A percentile compares a stretch with the other conserved stretches of the same genome.
These are phyloP conservation scores for Phytopythium ostracodes DNA, from an alignment of 352 stramenopile species.

Conservation along the genomic window DNA sequence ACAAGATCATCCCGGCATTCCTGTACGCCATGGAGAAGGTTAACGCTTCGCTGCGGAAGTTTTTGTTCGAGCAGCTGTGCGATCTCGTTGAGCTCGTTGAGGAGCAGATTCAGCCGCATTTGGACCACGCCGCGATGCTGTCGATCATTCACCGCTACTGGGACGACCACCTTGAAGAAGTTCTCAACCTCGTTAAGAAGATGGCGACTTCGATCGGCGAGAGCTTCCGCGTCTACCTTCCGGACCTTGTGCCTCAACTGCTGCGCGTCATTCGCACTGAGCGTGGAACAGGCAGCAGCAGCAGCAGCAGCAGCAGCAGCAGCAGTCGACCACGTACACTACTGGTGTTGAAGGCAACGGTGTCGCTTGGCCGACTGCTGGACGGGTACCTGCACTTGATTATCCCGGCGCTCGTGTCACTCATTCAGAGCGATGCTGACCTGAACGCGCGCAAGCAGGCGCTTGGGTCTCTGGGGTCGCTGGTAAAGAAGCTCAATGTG, in stretches of 20 bases:
- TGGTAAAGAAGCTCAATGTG: conserved; percentile 89
- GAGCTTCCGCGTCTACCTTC: conserved; percentile 87
- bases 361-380: conserved; percentile 69
- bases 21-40: conserved; percentile 91
- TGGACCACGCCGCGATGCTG: conserved; percentile 80
- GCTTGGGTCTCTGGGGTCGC: conserved; percentile 71
- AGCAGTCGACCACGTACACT: conserved; percentile 54
- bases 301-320: neutral
- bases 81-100: conserved; percentile 96
- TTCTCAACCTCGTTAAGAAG: conserved; percentile 97
- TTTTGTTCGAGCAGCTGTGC: conserved; percentile 95
- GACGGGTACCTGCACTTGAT: conserved; percentile 86
- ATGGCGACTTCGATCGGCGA: conserved; percentile 81
- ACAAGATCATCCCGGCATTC: conserved; percentile 97
- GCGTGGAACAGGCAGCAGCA: conserved; percentile 16
- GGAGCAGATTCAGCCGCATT: conserved; percentile 93
- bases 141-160: conserved; percentile 83
- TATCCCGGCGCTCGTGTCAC: conserved; percentile 71
- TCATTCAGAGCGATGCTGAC: conserved; percentile 84
- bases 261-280: conserved; percentile 83
- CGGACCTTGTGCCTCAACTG: conserved; percentile 85
- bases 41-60: conserved; percentile 89
- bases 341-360: conserved; percentile 73
- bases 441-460: conserved; percentile 78
- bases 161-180: conserved; percentile 93